Percentiles rank a stretch among this genome's conserved stretches.
Conservation (phyloP, 306 rosid species). For the Casuarina glauca region DNA sequence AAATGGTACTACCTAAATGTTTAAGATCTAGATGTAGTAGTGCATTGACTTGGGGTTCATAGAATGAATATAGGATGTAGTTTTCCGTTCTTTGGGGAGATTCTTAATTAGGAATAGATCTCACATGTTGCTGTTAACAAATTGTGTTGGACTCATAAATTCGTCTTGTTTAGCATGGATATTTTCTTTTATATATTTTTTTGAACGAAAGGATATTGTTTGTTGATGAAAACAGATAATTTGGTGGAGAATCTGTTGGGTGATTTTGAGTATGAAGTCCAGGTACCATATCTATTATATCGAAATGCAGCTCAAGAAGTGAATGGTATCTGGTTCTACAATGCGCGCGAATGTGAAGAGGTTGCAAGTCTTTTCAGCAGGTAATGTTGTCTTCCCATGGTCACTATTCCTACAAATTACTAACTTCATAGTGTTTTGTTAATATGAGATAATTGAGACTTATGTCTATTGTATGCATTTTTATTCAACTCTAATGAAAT, state of each 20-base stretch:
- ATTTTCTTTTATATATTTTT: conserved; percentile 14
- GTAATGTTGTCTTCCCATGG: conserved; percentile 26
- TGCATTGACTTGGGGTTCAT: background rate
- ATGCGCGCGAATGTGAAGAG: conserved; percentile 61
- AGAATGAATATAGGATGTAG: background rate
- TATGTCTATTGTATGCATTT: background rate
- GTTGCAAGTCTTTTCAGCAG: conserved; percentile 66
- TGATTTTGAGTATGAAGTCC: conserved; percentile 64
- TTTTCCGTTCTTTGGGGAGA: background rate
- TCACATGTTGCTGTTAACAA: background rate
- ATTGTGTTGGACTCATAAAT: conserved; percentile 9
- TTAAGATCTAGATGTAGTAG: background rate
- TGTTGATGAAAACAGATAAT: conserved; percentile 48
- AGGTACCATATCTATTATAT: conserved; percentile 59
- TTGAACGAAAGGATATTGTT: background rate
- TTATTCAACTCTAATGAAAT: background rate
- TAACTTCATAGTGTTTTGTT: background rate
- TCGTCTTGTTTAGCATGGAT: conserved; percentile 12
- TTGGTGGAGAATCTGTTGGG: conserved; percentile 68
- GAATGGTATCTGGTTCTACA: conserved; percentile 66
- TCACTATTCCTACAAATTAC: conserved; percentile 6
- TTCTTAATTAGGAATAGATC: background rate
- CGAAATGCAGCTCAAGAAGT: conserved; percentile 70
- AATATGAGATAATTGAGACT: background rate
- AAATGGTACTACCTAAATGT: background rate